Evolutionary conservation across 2,329 filamentous ascomycete species (phyloP).

Genomic region (Sporothrix schenckii): DNA sequence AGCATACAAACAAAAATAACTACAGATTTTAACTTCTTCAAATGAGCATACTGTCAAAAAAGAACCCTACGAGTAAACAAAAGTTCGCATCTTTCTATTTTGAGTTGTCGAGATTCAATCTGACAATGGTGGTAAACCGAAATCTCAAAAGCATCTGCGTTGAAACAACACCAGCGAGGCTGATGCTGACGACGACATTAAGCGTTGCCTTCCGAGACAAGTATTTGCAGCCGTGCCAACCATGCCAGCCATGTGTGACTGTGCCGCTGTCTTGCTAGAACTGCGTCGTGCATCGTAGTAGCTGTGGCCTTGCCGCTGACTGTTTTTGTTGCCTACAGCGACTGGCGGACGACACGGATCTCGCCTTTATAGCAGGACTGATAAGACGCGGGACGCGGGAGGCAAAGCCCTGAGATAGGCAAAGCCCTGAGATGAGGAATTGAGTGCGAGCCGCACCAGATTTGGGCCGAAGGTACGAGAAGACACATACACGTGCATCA

Average conservation of each 20-base stretch:
- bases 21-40: too few species aligned
- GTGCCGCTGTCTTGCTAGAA: conserved; percentile 11
- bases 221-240: conserved; percentile 16
- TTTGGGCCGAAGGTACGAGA: background rate
- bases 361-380: conserved; percentile 1
- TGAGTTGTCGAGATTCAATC: background rate
- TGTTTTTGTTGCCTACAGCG: background rate
- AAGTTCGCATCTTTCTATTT: background rate
- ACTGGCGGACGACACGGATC: conserved; percentile 6
- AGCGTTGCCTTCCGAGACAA: too few species aligned
- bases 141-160: background rate
- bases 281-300: too few species aligned
- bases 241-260: conserved; percentile 7
- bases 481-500: background rate
- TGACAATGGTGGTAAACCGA: too few species aligned
- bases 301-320: background rate
- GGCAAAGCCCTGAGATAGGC: background rate
- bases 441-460: background rate
- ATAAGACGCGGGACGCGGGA: background rate
- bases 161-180: conserved; percentile 9
- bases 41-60: too few species aligned
- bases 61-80: too few species aligned
- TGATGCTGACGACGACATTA: conserved; percentile 5
- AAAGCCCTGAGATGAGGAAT: background rate
- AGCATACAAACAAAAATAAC: too few species aligned